Base-by-base conservation (phyloP, 306 rosid genomes). In the Datisca glomerata region DNA sequence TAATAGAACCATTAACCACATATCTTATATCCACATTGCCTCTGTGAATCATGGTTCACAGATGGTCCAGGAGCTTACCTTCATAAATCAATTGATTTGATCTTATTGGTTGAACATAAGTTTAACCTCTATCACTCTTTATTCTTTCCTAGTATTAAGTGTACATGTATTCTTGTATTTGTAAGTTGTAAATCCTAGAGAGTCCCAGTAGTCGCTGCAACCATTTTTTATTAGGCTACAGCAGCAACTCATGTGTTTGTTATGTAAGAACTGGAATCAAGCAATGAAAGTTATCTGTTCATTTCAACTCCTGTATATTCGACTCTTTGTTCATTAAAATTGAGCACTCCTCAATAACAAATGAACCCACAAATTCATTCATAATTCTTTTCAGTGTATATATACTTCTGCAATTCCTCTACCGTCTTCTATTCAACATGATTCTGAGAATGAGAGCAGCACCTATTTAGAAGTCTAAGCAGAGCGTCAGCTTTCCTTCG, bases 21-120 rank as follows among this genome's bases (percentile, higher is more conserved):
- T 40, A 13, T 17, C 8, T 18, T 27, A 23, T 62, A 43, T 40
- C 19, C 16, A 18, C 18, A 32, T 24, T 8, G 60, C 51, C 53
- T 25, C 64, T 60, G 93, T 89, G 98, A 84, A 89, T 77, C 75
- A 23, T 63, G 53, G 86, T 89, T 83, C 93, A 72, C 93, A 12
- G 60, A 69, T 68, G 81, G 70, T 64, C 38, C 45, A 50, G 59
- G 55, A 66, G 18, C 53, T 59, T 25, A 18, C 16, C 21, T 21
- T 9, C 55, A 65, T 72, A 61, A 67, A 14, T 15, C 41, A 37
- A 45, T 28, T 9, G 13, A 16, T 47, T 15, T 4, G 48, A 43
- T 41, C 40, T 35, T 63, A 53, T 48, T 24, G 89, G 93, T 76
- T 87, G 56, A 79, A 79, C 85, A 53, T 14, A 53, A 40, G 85